Base-by-base conservation (phyloP, 2,329 filamentous ascomycete species). In the Ophiostoma ips region DNA sequence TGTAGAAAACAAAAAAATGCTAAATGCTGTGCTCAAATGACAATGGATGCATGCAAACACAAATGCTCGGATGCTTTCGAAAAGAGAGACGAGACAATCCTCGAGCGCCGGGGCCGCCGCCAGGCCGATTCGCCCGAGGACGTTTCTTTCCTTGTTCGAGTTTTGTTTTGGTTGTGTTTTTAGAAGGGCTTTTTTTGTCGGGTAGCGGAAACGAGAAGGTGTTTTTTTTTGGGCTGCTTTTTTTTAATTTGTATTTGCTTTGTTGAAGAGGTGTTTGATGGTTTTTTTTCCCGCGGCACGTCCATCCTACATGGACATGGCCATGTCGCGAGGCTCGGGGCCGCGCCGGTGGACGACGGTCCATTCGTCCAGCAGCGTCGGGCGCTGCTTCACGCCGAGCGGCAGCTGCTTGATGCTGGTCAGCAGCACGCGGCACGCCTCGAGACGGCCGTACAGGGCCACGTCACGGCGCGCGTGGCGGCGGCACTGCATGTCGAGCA, bases 341-440 rank as follows among this genome's bases (percentile, higher is more conserved):
- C 55, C 54, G 2, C 55, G 45, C 2, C 55, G 55, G 44, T 44
- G 40, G 3, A 48, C 33, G 8, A 48, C 40, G 8, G 55, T 50
- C 56, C 58, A 58, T 51, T 58, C 59, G 43, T 53, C 49, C 37
- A 55, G 50, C 46, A 58, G 48, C 0, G 48, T 50, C 12, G 57
- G 55, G 3, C 49, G 51, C 47, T 53, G 52, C 43, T 53, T 55
- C 40, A 61, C 59, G 18, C 59, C 59, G 51, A 61, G 60, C 9
- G 59, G 60, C 52, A 57, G 57, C 54, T 61, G 51, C 38, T 57
- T 57, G 49, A 55, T 55, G 49, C 59, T 58, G 21, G 62, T 64
- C 21, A 64, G 50, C 52, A 64, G 50, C 13, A 58, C 61, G 19
- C 61, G 55, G 52, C 61, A 62, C 5, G 61, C 62, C 55, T 64